Evolutionary conservation across 768 basidiomycete species (phyloP).

Genomic region (Trametopsis cervina): DNA sequence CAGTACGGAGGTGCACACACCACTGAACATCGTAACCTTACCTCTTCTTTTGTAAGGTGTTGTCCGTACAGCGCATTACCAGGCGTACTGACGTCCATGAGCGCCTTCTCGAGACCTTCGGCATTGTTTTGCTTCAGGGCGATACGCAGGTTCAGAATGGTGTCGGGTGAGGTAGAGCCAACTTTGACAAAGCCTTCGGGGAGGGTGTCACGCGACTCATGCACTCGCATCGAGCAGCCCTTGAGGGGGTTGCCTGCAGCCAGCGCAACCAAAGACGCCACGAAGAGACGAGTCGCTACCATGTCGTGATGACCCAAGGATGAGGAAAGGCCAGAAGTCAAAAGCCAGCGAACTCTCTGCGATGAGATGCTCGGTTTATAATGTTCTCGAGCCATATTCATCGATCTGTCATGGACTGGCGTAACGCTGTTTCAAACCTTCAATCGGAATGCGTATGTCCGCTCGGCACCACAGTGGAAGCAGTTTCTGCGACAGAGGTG

Average conservation of each 20-base stretch:
- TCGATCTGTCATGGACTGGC: no score
- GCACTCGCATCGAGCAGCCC: conserved; percentile 21
- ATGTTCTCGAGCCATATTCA: no score
- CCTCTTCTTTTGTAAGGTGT: conserved; percentile 32
- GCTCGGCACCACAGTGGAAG: no score
- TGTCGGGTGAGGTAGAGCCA: conserved; percentile 24
- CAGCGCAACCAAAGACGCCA: conserved; percentile 11
- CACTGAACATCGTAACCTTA: conserved; percentile 17
- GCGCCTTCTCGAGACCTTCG: conserved; percentile 28
- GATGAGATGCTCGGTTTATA: no score
- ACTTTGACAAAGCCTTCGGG: conserved; percentile 25
- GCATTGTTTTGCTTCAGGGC: conserved; percentile 30
- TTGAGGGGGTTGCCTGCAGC: conserved; percentile 15
- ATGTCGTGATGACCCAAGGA: conserved; percentile 12
- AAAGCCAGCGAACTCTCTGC: no score
- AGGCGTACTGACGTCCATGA: conserved; percentile 32
- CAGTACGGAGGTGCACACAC: no score
- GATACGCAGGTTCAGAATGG: conserved; percentile 29
- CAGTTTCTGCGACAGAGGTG: no score
- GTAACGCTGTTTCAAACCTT: no score
- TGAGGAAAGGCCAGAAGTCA: no score
- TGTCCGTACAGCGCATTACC: conserved; percentile 29
- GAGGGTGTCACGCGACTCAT: conserved; percentile 20
- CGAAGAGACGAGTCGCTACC: conserved; percentile 13
- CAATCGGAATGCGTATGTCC: no score